These are phyloP conservation scores for Casuarina cunninghamiana DNA, from an alignment of 306 rosid species.

Conservation along the genomic window DNA sequence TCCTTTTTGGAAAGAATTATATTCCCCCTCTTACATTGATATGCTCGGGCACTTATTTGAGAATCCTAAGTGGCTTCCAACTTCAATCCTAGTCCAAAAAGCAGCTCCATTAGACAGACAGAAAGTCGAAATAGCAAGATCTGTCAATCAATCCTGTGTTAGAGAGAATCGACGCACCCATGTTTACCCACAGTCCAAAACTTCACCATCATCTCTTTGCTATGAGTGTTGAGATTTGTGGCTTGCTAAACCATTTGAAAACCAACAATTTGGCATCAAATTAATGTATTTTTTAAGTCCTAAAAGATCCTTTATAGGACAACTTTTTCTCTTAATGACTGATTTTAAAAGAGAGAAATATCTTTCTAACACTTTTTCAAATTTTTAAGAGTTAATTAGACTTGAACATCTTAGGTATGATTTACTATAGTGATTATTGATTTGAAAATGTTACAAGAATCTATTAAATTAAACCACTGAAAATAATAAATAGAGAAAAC, in stretches of 20 bases:
- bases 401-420: too few relatives aligned
- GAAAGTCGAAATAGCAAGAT: slow-evolving; percentile 26
- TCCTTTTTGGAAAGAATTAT: neutral
- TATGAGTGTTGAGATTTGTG: neutral
- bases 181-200: slow-evolving; percentile 4
- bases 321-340: too few relatives aligned
- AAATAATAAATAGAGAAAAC: too few relatives aligned
- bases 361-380: too few relatives aligned
- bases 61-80: slow-evolving; percentile 1
- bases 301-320: too few relatives aligned
- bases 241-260: neutral
- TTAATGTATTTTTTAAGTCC: too few relatives aligned
- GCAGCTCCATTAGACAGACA: neutral
- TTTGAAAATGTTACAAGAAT: too few relatives aligned
- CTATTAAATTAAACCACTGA: too few relatives aligned
- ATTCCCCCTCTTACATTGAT: neutral
- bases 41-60: slow-evolving; percentile 15
- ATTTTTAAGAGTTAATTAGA: too few relatives aligned
- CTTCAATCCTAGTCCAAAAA: neutral
- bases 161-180: slow-evolving; percentile 6
- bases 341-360: too few relatives aligned
- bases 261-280: neutral
- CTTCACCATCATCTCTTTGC: neutral
- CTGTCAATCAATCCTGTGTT: slow-evolving; percentile 20
- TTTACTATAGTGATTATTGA: too few relatives aligned